phyloP scores from a whole-genome alignment of 306 rosid species.

The Cucurbita argyrosperma region DNA sequence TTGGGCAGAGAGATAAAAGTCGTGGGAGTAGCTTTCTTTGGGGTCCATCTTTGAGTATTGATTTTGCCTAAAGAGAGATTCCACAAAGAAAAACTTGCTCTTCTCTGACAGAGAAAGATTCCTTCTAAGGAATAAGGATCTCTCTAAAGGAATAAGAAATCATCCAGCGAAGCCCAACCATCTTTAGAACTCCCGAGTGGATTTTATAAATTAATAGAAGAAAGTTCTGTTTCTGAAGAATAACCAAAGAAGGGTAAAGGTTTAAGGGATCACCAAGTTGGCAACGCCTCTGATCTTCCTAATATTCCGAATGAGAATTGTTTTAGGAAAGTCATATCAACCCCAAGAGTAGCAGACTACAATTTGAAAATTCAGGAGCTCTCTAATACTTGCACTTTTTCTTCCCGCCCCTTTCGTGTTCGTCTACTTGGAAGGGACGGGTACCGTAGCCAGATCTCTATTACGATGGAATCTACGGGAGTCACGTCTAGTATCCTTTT shows the following conservation, averaged over 20 bases:
- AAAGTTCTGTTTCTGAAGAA: not conserved
- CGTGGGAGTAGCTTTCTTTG: not conserved
- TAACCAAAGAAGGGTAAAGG: not conserved
- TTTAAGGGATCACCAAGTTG: not conserved
- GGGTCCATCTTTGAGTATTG: not conserved
- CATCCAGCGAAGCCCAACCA: not conserved
- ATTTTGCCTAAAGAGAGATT: not conserved
- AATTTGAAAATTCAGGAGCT: not conserved
- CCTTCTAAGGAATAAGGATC: not conserved
- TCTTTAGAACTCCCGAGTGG: not conserved
- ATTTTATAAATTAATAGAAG: not conserved
- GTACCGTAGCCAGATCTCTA: not conserved
- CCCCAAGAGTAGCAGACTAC: not conserved
- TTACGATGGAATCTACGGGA: not conserved
- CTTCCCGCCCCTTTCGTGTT: not conserved
- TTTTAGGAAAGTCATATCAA: not conserved
- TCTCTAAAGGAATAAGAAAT: not conserved
- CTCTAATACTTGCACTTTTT: not conserved
- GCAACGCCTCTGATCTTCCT: not conserved
- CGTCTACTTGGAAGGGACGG: not conserved
- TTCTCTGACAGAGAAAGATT: not conserved
- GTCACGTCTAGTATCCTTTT: too few species aligned
- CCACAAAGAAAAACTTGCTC: not conserved
- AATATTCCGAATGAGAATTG: not conserved
- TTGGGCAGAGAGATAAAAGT: not conserved